These are phyloP conservation scores for Eragrostis tef DNA, from an alignment of 202 grass and related monocot genomes.

Conservation along the genomic window DNA sequence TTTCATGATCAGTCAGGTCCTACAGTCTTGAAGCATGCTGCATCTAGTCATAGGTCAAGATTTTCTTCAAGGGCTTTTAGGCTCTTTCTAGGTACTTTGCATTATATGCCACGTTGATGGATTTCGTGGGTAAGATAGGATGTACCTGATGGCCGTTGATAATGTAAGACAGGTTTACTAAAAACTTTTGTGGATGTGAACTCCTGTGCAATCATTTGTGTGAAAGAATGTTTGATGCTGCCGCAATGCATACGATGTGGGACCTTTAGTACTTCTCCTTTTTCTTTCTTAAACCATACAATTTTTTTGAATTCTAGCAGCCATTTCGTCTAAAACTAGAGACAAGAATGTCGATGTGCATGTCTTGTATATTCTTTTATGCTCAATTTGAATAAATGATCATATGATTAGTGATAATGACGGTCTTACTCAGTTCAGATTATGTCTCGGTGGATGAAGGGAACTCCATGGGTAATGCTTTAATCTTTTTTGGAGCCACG, in stretches of 20 bases:
- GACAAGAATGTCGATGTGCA: too few species aligned
- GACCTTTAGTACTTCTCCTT: background rate
- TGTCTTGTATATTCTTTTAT: too few species aligned
- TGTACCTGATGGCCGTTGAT: background rate
- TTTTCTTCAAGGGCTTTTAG: background rate
- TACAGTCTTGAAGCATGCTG: background rate
- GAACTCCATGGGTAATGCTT: too few species aligned
- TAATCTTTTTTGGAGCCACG: too few species aligned
- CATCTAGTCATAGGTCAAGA: background rate
- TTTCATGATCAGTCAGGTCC: background rate
- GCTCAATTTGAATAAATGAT: too few species aligned
- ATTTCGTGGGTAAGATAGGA: background rate
- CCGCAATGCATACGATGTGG: background rate
- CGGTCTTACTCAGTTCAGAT: too few species aligned
- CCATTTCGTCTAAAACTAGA: too few species aligned
- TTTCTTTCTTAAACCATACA: background rate
- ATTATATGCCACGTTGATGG: background rate
- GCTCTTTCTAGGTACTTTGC: background rate
- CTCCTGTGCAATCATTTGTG: background rate
- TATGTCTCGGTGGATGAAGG: too few species aligned
- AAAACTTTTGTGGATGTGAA: background rate
- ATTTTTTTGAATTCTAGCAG: background rate
- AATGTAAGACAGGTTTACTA: background rate
- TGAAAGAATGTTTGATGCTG: background rate
- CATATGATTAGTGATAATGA: too few species aligned